These are phyloP conservation scores for Polygonum aviculare DNA, from an alignment of 148 eudicot species.

Conservation along the genomic window DNA sequence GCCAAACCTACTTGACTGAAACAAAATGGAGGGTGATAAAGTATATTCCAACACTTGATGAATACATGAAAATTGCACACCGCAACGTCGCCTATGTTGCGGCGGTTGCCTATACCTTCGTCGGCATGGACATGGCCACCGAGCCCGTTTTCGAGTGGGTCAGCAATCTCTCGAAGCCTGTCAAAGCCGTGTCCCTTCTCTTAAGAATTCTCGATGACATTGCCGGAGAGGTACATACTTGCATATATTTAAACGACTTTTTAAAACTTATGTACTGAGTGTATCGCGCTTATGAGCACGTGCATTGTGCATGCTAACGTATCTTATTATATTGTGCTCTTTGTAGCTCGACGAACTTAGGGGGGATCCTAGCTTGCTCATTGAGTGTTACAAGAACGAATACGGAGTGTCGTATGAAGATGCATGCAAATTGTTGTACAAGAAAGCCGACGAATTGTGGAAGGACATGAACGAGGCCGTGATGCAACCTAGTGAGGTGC, in stretches of 20 bases:
- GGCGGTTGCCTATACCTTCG: background rate
- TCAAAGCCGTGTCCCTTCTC: constrained; percentile 5
- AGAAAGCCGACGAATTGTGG: constrained; percentile 11
- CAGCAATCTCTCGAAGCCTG: background rate
- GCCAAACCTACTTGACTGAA: constrained; percentile 15
- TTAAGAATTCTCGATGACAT: constrained; percentile 24
- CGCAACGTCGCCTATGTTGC: constrained; percentile 12
- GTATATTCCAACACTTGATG: constrained; percentile 14
- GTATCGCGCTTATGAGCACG: too few relatives aligned
- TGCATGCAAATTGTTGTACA: background rate
- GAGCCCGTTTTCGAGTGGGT: constrained; percentile 19
- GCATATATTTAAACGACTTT: too few relatives aligned
- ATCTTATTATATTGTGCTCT: too few relatives aligned
- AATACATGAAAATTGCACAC: constrained; percentile 7
- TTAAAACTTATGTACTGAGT: too few relatives aligned
- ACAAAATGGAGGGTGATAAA: constrained; percentile 17
- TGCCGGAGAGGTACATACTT: constrained; percentile 7
- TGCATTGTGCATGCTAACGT: too few relatives aligned
- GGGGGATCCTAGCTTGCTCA: constrained; percentile 14
- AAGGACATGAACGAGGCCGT: constrained; percentile 17
- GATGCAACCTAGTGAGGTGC: constrained; percentile 8
- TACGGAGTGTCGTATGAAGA: background rate
- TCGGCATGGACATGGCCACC: constrained; percentile 18
- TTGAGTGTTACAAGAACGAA: constrained; percentile 19
- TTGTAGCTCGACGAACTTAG: constrained; percentile 15